Conservation (phyloP, 179 eudicot genomes). For the Camellia oleifera region DNA sequence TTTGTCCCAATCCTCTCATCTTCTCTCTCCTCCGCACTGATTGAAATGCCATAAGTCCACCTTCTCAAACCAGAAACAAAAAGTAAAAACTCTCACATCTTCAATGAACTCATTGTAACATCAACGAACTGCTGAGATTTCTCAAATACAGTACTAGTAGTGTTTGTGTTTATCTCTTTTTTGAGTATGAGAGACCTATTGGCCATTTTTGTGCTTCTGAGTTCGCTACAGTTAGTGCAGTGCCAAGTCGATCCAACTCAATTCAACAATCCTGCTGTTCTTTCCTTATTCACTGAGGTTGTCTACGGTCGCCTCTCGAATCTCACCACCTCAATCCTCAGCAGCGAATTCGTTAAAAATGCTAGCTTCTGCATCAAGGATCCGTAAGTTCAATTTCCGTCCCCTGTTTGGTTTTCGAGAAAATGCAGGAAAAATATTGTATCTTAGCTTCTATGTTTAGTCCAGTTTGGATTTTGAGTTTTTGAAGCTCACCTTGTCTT, state of each 20-base stretch:
- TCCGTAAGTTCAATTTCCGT: slow-evolving; percentile 20
- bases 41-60: too few relatives aligned
- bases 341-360: slow-evolving; percentile 20
- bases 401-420: background rate
- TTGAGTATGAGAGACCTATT: background rate
- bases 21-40: too few relatives aligned
- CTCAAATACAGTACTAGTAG: too few relatives aligned
- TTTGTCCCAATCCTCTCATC: too few relatives aligned
- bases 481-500: slow-evolving; percentile 12
- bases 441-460: too few relatives aligned
- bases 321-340: slow-evolving; percentile 34
- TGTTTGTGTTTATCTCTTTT: too few relatives aligned
- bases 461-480: background rate
- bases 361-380: slow-evolving; percentile 41
- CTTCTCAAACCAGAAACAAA: too few relatives aligned
- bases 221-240: slow-evolving; percentile 15
- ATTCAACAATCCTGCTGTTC: slow-evolving; percentile 25
- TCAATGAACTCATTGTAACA: too few relatives aligned
- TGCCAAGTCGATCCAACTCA: slow-evolving; percentile 26
- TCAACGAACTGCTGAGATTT: too few relatives aligned
- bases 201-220: background rate
- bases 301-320: slow-evolving; percentile 35
- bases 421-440: background rate
- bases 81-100: too few relatives aligned
- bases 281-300: slow-evolving; percentile 26